A percentile compares a stretch with the other conserved stretches of the same genome.
Conservation (phyloP, 306 rosid species). For the Bauhinia variegata region DNA sequence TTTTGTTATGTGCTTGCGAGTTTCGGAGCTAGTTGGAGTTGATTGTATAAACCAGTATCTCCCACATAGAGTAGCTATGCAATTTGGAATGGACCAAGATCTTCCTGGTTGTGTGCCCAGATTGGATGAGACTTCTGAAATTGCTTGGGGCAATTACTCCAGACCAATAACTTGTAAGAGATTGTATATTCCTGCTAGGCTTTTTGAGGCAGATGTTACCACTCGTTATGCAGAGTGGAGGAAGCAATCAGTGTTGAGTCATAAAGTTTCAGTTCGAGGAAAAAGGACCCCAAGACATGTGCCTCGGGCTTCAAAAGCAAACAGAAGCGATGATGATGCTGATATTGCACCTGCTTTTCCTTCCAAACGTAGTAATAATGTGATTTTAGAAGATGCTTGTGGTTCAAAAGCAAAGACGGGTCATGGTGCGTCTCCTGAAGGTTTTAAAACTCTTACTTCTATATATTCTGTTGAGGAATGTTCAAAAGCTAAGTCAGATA, state of each 20-base stretch:
- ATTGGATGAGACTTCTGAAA: not conserved
- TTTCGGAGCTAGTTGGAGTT: slow-evolving; percentile 50
- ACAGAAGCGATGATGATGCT: slow-evolving; percentile 16
- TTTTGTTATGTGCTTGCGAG: slow-evolving; percentile 47
- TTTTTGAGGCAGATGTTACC: slow-evolving; percentile 45
- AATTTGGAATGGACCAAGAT: slow-evolving; percentile 71
- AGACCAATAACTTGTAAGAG: slow-evolving; percentile 18
- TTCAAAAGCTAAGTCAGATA: not conserved
- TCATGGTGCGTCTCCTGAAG: not conserved
- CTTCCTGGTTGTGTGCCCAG: slow-evolving; percentile 34
- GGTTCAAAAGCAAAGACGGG: not conserved
- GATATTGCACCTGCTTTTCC: slow-evolving; percentile 35
- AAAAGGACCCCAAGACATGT: slow-evolving; percentile 20
- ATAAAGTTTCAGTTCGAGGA: not conserved
- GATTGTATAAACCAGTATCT: slow-evolving; percentile 39
- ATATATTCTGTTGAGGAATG: slow-evolving; percentile 14
- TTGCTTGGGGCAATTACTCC: slow-evolving; percentile 45
- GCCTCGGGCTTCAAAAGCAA: not conserved
- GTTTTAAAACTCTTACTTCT: not conserved
- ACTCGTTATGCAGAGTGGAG: slow-evolving; percentile 35
- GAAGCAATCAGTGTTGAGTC: slow-evolving; percentile 6
- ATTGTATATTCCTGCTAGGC: slow-evolving; percentile 44
- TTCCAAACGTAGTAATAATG: slow-evolving; percentile 16
- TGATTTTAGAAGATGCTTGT: slow-evolving; percentile 7
- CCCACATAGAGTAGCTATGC: slow-evolving; percentile 63